Conservation (phyloP, 352 stramenopile species). For the Phytophthora pisi region DNA sequence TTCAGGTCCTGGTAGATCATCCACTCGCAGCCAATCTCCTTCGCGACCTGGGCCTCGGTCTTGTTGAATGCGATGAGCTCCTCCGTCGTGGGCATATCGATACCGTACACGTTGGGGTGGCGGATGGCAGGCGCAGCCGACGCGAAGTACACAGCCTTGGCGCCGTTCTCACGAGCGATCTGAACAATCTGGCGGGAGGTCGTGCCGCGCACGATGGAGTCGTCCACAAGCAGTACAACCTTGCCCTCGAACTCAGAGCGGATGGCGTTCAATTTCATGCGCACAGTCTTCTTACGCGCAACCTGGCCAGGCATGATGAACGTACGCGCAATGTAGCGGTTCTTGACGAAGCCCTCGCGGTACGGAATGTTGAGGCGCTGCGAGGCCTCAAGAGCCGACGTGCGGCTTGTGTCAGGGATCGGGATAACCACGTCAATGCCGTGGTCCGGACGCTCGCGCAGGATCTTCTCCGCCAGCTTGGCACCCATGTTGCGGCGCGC, state of each 20-base stretch:
- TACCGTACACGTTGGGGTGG: constrained; percentile 99
- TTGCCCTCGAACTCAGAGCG: constrained; percentile 91
- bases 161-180: constrained; percentile 98
- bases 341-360: constrained; percentile 99
- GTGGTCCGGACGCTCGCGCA: constrained; percentile 91
- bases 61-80: constrained; percentile 98
- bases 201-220: constrained; percentile 99
- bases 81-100: constrained; percentile 98
- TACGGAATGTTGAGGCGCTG: constrained; percentile 92
- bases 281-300: constrained; percentile 95
- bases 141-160: constrained; percentile 96
- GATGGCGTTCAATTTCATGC: constrained; percentile 99
- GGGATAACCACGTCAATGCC: constrained; percentile 98
- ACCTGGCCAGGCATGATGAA: constrained; percentile 99
- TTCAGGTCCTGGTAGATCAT: constrained; percentile 94
- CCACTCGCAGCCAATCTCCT: constrained; percentile 95
- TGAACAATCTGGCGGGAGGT: constrained; percentile 98
- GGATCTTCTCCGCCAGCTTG: constrained; percentile 97
- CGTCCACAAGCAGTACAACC: constrained; percentile 98
- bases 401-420: constrained; percentile 98
- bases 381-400: constrained; percentile 93
- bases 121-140: constrained; percentile 97
- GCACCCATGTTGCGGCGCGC: constrained; percentile 98
- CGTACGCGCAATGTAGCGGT: constrained; percentile 98
- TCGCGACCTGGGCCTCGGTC: constrained; percentile 94